Evolutionary conservation across 495 filamentous ascomycete genomes (phyloP), one percentile per base, ranked within the genome.

Genomic region (Aspergillus steynii): DNA sequence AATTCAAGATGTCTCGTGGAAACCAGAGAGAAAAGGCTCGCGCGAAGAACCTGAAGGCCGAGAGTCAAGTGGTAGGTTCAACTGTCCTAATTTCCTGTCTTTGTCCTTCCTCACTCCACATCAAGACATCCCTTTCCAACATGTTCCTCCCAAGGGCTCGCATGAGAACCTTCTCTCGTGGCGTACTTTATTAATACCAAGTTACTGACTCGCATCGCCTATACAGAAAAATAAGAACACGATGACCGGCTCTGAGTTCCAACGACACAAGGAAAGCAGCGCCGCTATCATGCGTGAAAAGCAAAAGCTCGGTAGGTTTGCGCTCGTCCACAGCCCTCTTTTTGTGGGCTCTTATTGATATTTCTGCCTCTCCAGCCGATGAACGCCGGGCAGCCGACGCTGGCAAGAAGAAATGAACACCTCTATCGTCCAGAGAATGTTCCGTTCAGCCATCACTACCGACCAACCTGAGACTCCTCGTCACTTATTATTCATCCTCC

Each of bases 1-100:
- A 49, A n/a, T 49, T 49, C 46, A 83, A 72, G 37, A 97, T 97
- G 93, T 86, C 93, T 60, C 90, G 93, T 72, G 93, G 93, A 64
- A 97, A 97, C 71, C 93, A 97, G 82, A 86, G 93, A 69, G 92
- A 96, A 57, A 90, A 90, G 74, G 90, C 89, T 68, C 90, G 93
- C 60, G 89, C 90, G 75, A 92, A 92, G 77, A 88, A 82, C 68
- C 83, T 85, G 72, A 91, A 93, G 81, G 85, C 86, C 70, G 70
- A 78, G 53, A 77, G 82, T 31, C 62, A 70, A 27, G 60, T 77
- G 75, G 88, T 67, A 52, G n/a, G 65, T 56, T 32, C 20, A 28
- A 46, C 27, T 55, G 47, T 50, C 55, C 49, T 56, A 32, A 31
- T 53, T n/a, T 53, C 12, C 34, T 9, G 29, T 26, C 29, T 54